Evolutionary conservation across 164 flowering plant genomes (phyloP), one percentile per base, ranked within the genome.

Genomic region (Chimonanthus praecox): DNA sequence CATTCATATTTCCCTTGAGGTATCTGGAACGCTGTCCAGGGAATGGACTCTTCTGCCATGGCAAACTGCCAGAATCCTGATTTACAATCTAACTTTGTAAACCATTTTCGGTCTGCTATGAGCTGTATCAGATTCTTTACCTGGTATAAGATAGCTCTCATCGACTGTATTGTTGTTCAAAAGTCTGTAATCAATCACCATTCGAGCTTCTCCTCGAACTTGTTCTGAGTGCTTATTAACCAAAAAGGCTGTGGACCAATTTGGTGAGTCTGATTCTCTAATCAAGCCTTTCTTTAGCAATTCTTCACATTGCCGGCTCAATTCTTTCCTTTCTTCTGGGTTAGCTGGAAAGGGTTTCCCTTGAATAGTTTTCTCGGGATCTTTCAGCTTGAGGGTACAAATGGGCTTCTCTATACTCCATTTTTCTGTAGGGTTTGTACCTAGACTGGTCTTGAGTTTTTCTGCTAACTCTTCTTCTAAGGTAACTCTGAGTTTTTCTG

Each of bases 1-100:
- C 79, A 77, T 77, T 77, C 64, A 47, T 60, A 77, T 5, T 73
- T 72, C 61, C 79, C 73, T 2, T 50, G 75, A 71, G 48, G 50
- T 20, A 46, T 21, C 67, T 20, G 21, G 50, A 76, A 76, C 44
- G 79, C 51, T n/a, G 73, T 73, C 43, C 58, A 43, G 1, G 18
- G 46, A 18, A 46, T 18, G 11, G 58, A 47, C 0, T 58, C 21
- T 47, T 60, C 51, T 4, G 33, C 49, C 7, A 77, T 20, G 13
- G 6, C 6, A 5, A 73, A 43, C 50, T 77, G 75, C 76, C 76
- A 77, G 61, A 68, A 72, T 5, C 72, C 75, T 5, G 43, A 47
- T 71, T 76, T 76, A 18, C 49, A 43, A 18, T 76, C 71, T 44
- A 76, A 76, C 2, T 18, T 5, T 3, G 44, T 33, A 46, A 70